Base-by-base conservation (phyloP, 352 stramenopile genomes). In the Phytophthora gonapodyides region DNA sequence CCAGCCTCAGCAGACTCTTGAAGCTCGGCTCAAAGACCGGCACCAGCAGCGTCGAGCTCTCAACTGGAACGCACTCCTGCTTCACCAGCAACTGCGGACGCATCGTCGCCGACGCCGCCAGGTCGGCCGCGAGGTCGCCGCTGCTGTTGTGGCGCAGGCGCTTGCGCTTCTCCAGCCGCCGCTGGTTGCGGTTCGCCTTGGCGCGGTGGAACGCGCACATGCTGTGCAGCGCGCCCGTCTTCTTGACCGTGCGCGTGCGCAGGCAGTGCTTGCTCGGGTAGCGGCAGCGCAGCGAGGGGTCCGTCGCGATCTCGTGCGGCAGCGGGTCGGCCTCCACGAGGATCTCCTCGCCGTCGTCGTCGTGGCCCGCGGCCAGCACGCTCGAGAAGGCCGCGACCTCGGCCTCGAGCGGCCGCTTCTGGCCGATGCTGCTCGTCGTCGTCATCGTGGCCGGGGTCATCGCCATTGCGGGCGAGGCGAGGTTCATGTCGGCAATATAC, bases 141-240 rank as follows among this genome's bases (percentile, higher is more conserved):
- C 31, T 49, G 40, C 33, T 61, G 61, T 58, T 56, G 34, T 61
- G 19, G 1, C 64, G 62, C 49, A 79, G 45, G 7, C 64, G 60
- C 53, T 75, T 68, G 40, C 69, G 69, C 49, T 78, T 78, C 59
- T 82, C 81, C 27, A 76, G 51, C 15, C 78, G 72, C 12, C 78
- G 70, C 43, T 89, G 78, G 54, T 81, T 82, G 19, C 73, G 64
- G 53, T 88, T 90, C 40, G 81, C 81, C 50, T 78, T 82, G 34
- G 64, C 56, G 37, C 81, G 76, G 56, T 90, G 81, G 41, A 81
- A 72, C 24, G 84, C 74, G 50, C 81, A 90, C 38, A 88, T 71
- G 19, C 68, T 77, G 58, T 90, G 81, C 15, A 88, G 61, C 40
- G 77, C 71, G 31, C 78, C 78, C 33, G 83, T 85, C 50, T 71